phyloP scores from a whole-genome alignment of 108 stramenopile species.

The Nitzschia sp. region DNA sequence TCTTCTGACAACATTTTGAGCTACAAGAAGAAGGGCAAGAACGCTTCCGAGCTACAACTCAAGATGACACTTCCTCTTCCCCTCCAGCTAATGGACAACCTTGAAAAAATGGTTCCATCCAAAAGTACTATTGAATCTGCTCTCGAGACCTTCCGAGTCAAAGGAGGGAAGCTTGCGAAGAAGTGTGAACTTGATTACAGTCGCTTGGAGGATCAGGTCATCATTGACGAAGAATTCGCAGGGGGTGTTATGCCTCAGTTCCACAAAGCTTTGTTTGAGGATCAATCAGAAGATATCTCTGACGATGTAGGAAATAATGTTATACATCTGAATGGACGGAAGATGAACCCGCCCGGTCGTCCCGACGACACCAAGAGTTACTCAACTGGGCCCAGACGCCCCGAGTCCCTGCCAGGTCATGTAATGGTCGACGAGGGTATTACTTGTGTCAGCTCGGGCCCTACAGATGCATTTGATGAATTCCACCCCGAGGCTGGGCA shows the following conservation, averaged over 20 bases:
- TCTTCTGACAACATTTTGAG: constrained; percentile 9
- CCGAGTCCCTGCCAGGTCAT: constrained; percentile 10
- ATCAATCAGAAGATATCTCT: neutral
- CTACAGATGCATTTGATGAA: neutral
- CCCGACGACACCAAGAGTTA: neutral
- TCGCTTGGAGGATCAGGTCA: constrained; percentile 28
- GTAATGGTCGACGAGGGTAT: constrained; percentile 9
- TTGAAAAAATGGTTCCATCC: constrained; percentile 18
- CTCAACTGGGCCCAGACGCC: neutral
- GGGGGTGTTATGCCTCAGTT: constrained; percentile 17
- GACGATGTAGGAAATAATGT: neutral
- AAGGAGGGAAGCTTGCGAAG: constrained; percentile 27
- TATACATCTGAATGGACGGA: neutral
- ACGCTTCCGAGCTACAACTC: constrained; percentile 22
- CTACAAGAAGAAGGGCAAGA: constrained; percentile 17
- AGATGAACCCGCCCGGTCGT: neutral
- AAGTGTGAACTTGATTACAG: constrained; percentile 30
- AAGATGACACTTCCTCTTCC: constrained; percentile 36
- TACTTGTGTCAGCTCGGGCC: constrained; percentile 17
- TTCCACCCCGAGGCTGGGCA: too few species aligned
- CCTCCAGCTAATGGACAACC: constrained; percentile 20
- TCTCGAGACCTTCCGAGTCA: constrained; percentile 17
- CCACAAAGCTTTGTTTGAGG: constrained; percentile 25
- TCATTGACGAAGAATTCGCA: constrained; percentile 14
- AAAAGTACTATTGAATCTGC: constrained; percentile 20